Conservation (phyloP, 805 yeast genomes). For the Starmerella stigmatis region DNA sequence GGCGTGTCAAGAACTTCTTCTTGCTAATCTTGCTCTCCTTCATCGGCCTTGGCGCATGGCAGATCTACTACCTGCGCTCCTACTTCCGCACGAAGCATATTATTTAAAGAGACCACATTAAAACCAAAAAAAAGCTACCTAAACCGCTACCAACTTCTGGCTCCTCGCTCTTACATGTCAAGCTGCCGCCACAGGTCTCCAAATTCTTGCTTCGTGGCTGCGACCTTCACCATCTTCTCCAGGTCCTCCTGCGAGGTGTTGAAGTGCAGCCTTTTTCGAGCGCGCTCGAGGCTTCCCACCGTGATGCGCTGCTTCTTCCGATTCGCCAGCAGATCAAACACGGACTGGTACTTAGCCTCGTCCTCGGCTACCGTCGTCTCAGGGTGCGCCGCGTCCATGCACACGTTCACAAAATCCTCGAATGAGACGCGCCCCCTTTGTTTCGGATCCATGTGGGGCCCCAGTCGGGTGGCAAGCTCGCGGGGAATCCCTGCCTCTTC, state of each 20-base stretch:
- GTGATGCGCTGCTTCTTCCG: constrained; percentile 23
- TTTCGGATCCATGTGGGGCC: constrained; percentile 23
- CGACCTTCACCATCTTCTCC: constrained; percentile 27
- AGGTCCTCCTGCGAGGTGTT: constrained; percentile 27
- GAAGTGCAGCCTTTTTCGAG: constrained; percentile 26
- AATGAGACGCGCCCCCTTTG: constrained; percentile 26
- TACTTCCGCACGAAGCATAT: constrained; percentile 54
- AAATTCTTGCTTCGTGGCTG: constrained; percentile 25
- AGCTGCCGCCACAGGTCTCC: constrained; percentile 24
- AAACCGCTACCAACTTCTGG: too few relatives aligned
- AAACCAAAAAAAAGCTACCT: too few relatives aligned
- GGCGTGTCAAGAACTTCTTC: constrained; percentile 83
- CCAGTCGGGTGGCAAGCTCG: constrained; percentile 16
- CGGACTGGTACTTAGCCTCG: constrained; percentile 8
- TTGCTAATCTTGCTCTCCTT: constrained; percentile 56
- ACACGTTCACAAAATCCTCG: constrained; percentile 25
- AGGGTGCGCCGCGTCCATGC: constrained; percentile 9
- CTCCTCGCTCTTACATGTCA: neutral
- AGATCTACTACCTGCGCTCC: constrained; percentile 79
- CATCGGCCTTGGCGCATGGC: constrained; percentile 81
- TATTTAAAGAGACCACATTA: too few relatives aligned
- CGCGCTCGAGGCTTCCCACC: constrained; percentile 23
- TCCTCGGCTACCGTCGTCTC: constrained; percentile 4
- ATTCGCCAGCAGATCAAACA: constrained; percentile 19
- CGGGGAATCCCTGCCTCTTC: constrained; percentile 25